Percentiles rank a stretch among this genome's conserved stretches.
Evolutionary conservation across 371 early-diverging fungal species (phyloP).

Genomic region (Sporodiniella umbellata): DNA sequence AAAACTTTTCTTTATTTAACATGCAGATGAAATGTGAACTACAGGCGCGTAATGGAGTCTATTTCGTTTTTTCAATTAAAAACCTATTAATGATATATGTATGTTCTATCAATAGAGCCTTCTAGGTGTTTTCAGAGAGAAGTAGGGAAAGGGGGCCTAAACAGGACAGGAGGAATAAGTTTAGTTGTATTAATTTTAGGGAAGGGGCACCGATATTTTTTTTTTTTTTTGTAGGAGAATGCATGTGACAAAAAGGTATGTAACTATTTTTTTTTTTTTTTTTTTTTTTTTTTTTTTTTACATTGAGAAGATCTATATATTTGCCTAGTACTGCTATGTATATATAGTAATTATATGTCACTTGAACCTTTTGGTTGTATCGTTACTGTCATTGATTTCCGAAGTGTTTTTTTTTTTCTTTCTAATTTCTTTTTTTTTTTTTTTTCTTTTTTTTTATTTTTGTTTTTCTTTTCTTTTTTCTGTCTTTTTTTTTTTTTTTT

Average conservation of each 20-base stretch:
- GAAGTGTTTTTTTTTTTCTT: background rate
- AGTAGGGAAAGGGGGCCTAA: too few relatives aligned
- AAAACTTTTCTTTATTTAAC: too few relatives aligned
- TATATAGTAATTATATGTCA: background rate
- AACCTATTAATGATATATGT: too few relatives aligned
- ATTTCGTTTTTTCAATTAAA: too few relatives aligned
- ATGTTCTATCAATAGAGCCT: too few relatives aligned
- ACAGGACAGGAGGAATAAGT: too few relatives aligned
- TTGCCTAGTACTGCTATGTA: background rate
- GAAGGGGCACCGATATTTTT: background rate
- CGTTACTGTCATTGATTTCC: background rate
- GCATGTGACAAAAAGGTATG: background rate
- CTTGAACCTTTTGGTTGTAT: background rate
- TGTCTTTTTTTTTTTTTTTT: conserved; percentile 3
- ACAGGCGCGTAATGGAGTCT: too few relatives aligned
- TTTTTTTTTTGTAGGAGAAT: background rate
- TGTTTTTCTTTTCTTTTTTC: background rate
- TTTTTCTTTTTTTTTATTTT: conserved; percentile 1
- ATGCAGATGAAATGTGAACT: too few relatives aligned
- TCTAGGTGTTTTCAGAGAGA: too few relatives aligned
- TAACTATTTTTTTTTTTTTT: too few relatives aligned
- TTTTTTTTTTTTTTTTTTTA: too few relatives aligned
- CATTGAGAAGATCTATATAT: background rate
- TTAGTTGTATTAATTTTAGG: background rate
- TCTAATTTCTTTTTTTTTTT: conserved; percentile 1